Percentiles rank a stretch among this genome's conserved stretches.
These are phyloP conservation scores for Purpureocillium takamizusanense DNA, from an alignment of 2,329 filamentous ascomycete species.

Conservation along the genomic window DNA sequence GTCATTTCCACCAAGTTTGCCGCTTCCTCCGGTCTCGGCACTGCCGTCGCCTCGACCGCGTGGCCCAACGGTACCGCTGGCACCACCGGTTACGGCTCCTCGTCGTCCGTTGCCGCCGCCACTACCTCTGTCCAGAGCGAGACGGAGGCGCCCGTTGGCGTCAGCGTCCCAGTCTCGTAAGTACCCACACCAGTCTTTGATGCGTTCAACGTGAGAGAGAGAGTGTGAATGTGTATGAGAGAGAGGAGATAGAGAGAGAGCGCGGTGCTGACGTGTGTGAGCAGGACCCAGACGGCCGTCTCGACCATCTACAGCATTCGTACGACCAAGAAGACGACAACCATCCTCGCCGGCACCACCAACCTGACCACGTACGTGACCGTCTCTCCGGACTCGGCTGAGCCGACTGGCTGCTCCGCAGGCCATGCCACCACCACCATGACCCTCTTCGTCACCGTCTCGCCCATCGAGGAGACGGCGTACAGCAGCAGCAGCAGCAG, in stretches of 20 bases:
- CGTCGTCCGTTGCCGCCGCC: no score
- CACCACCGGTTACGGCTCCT: background rate
- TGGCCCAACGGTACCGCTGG: background rate
- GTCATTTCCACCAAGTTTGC: constrained; percentile 5
- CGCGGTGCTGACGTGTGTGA: no score
- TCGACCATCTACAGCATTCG: constrained; percentile 23
- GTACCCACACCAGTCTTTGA: no score
- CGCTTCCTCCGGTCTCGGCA: constrained; percentile 7
- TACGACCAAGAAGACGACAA: constrained; percentile 7
- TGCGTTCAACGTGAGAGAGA: no score
- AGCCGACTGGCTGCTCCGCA: constrained; percentile 6
- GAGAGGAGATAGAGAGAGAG: no score
- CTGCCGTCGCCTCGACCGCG: constrained; percentile 4
- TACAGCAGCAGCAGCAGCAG: constrained; percentile 4
- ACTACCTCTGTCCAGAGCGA: background rate
- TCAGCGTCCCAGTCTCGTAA: constrained; percentile 25
- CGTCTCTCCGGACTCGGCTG: background rate
- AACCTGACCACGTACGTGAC: constrained; percentile 10
- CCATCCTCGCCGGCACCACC: constrained; percentile 9
- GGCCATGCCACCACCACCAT: constrained; percentile 14
- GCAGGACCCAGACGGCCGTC: constrained; percentile 22
- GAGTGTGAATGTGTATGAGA: no score
- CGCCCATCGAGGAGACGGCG: constrained; percentile 15
- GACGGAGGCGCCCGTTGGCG: constrained; percentile 3
- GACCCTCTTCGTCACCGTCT: constrained; percentile 11